These are phyloP conservation scores for Tetrapisispora namnaoensis DNA, from an alignment of 805 yeast genomes.

Conservation along the genomic window DNA sequence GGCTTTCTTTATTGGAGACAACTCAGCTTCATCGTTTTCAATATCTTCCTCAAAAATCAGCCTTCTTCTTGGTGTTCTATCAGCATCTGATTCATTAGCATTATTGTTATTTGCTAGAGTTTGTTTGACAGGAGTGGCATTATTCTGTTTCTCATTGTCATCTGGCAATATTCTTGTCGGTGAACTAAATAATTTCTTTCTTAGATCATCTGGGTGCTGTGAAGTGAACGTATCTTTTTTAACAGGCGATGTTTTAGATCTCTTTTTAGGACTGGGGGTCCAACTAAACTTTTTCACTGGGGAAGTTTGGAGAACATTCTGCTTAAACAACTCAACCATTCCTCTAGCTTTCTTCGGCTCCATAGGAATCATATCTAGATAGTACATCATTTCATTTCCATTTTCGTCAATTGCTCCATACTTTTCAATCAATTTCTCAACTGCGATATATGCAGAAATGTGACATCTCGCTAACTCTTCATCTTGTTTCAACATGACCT, in stretches of 20 bases:
- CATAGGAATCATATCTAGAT: constrained; percentile 45
- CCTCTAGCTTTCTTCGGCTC: constrained; percentile 36
- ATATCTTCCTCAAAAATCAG: constrained; percentile 26
- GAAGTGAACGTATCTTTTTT: constrained; percentile 19
- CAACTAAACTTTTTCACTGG: constrained; percentile 23
- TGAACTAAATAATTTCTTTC: constrained; percentile 22
- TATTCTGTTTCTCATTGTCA: not conserved
- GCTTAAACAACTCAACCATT: constrained; percentile 39
- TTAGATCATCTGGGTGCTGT: constrained; percentile 22
- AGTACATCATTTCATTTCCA: constrained; percentile 39
- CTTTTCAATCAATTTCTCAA: constrained; percentile 37
- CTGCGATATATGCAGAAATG: constrained; percentile 54
- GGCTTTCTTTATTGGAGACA: constrained; percentile 3
- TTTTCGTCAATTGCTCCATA: constrained; percentile 12
- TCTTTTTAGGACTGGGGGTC: constrained; percentile 24
- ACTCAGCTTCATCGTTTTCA: constrained; percentile 9
- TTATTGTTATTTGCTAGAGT: not conserved
- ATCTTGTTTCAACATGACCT: constrained; percentile 40
- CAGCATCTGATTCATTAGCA: not conserved
- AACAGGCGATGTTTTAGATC: constrained; percentile 12
- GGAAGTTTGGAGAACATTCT: constrained; percentile 29
- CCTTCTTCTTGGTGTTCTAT: constrained; percentile 19
- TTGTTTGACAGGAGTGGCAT: constrained; percentile 2
- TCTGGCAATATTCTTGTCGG: constrained; percentile 10
- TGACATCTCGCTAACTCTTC: constrained; percentile 61